Conservation (phyloP, 1,139 yeast species). For the Williopsis jadinii region DNA sequence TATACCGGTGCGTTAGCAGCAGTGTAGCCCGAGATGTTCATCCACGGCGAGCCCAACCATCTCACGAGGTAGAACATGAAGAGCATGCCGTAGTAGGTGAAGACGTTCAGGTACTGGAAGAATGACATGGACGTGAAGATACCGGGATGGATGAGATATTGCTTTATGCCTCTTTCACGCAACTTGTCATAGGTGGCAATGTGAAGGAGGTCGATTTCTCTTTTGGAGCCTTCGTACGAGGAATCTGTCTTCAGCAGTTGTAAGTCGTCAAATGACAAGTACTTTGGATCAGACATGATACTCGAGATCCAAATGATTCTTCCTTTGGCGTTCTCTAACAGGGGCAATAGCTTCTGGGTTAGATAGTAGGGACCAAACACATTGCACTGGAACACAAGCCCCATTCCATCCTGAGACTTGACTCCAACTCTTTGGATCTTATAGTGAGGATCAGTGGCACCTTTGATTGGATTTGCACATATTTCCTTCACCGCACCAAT, state of each 20-base stretch:
- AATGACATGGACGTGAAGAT: constrained; percentile 83
- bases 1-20: constrained; percentile 85
- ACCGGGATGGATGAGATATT: constrained; percentile 89
- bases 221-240: constrained; percentile 89
- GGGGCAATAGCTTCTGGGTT: constrained; percentile 50
- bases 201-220: constrained; percentile 80
- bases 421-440: constrained; percentile 76
- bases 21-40: constrained; percentile 77
- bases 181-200: constrained; percentile 54
- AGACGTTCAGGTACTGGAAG: constrained; percentile 63
- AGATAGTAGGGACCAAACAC: constrained; percentile 92
- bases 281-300: constrained; percentile 66
- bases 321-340: constrained; percentile 48
- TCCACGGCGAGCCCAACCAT: constrained; percentile 76
- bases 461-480: constrained; percentile 56
- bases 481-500: constrained; percentile 63
- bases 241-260: constrained; percentile 57
- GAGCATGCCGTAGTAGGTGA: constrained; percentile 83
- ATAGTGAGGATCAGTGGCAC: constrained; percentile 80
- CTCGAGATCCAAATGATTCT: constrained; percentile 82
- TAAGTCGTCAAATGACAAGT: constrained; percentile 65
- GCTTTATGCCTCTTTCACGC: constrained; percentile 46
- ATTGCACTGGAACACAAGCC: constrained; percentile 88
- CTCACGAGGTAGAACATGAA: constrained; percentile 80
- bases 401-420: constrained; percentile 65